These are phyloP conservation scores for Penicillium verhagenii DNA, from an alignment of 495 filamentous ascomycete genomes.

Conservation along the genomic window DNA sequence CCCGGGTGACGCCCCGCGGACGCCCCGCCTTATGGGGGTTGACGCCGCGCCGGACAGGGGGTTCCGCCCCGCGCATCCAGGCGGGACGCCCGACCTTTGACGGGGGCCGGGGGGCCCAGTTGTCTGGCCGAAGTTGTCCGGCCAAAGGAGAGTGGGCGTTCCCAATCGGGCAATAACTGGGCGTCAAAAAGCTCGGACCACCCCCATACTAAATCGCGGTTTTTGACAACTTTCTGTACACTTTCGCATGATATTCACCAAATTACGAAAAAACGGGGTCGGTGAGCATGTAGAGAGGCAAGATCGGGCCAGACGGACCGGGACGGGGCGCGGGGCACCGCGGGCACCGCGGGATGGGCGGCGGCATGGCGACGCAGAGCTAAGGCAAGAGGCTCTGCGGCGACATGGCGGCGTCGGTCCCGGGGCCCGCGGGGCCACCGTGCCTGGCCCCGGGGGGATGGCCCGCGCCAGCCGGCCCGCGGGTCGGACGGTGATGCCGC, in stretches of 20 bases:
- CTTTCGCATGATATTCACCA: neutral
- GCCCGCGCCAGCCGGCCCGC: neutral
- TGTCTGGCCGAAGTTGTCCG: neutral
- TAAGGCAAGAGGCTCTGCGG: neutral
- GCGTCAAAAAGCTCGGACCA: conserved; percentile 6
- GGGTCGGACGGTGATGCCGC: neutral
- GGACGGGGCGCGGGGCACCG: neutral
- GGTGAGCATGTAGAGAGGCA: conserved; percentile 20
- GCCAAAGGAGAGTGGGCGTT: neutral
- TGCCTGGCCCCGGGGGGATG: neutral
- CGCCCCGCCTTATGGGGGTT: too few relatives aligned
- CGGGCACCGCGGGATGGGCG: neutral
- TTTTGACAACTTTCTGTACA: conserved; percentile 4
- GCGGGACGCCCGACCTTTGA: too few relatives aligned
- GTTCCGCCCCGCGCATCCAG: too few relatives aligned
- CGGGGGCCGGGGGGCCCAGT: neutral
- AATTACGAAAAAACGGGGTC: conserved; percentile 6
- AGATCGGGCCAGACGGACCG: conserved; percentile 4
- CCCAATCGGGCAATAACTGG: neutral
- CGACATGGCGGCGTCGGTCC: neutral
- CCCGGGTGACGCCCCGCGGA: too few relatives aligned
- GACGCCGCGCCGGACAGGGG: too few relatives aligned
- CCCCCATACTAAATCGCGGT: conserved; percentile 9
- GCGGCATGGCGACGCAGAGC: neutral
- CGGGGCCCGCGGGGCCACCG: neutral